Evolutionary conservation across 2,329 filamentous ascomycete genomes (phyloP).

Genomic region (Paracorniculantispora psalliotae): DNA sequence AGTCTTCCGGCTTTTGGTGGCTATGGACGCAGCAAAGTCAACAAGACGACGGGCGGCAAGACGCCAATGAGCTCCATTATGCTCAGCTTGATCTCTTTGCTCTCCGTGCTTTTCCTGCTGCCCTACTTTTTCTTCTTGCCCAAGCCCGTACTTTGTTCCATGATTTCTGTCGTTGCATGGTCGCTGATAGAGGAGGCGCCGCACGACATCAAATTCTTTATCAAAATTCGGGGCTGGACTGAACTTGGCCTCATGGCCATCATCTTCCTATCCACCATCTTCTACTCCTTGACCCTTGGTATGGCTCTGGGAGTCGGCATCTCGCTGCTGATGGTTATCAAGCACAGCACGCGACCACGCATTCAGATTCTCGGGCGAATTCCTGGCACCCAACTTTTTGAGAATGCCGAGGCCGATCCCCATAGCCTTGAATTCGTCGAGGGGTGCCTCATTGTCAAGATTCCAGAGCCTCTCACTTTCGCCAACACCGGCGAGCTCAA

Average conservation of each 20-base stretch:
- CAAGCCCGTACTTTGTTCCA: conserved; percentile 89
- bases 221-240: conserved; percentile 76
- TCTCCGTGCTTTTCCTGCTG: conserved; percentile 75
- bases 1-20: conserved; percentile 90
- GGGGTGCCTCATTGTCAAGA: conserved; percentile 92
- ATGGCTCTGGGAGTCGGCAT: conserved; percentile 92
- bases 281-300: conserved; percentile 89
- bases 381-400: conserved; percentile 75
- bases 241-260: conserved; percentile 83
- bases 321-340: conserved; percentile 82
- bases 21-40: conserved; percentile 94
- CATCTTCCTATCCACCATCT: conserved; percentile 88
- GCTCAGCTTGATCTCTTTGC: conserved; percentile 73
- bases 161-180: conserved; percentile 94
- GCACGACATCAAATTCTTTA: conserved; percentile 86
- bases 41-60: conserved; percentile 82
- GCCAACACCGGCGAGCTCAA: conserved; percentile 94
- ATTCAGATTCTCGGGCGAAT: conserved; percentile 95
- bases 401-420: conserved; percentile 73
- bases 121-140: conserved; percentile 94
- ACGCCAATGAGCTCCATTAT: conserved; percentile 93
- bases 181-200: conserved; percentile 94
- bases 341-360: conserved; percentile 82
- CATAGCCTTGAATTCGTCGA: conserved; percentile 82
- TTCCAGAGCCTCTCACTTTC: conserved; percentile 93